Percentiles rank a stretch among this genome's conserved stretches.
phyloP scores from a whole-genome alignment of 805 yeast genomes.

The Yamadazyma akitaensis region DNA sequence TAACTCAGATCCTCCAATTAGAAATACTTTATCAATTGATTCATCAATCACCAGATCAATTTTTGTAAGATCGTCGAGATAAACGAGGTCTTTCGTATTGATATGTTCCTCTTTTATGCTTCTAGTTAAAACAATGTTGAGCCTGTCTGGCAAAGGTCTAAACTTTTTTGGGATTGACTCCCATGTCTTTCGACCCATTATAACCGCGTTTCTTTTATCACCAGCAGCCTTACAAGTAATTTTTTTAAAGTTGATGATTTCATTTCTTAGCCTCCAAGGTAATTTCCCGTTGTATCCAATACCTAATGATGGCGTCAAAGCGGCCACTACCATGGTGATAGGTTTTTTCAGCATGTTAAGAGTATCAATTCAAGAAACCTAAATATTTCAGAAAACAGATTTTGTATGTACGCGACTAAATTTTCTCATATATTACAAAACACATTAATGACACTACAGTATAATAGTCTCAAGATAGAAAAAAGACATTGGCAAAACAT shows the following conservation, averaged over 20 bases:
- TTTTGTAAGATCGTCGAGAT: constrained; percentile 23
- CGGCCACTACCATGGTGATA: constrained; percentile 72
- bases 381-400: not conserved
- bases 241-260: constrained; percentile 79
- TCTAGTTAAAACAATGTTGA: constrained; percentile 74
- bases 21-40: constrained; percentile 57
- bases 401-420: constrained; percentile 3
- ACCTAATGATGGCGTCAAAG: constrained; percentile 73
- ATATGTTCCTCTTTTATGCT: constrained; percentile 10
- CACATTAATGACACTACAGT: constrained; percentile 2
- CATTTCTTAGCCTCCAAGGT: constrained; percentile 85
- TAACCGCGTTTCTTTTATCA: constrained; percentile 60
- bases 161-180: constrained; percentile 84
- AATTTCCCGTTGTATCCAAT: constrained; percentile 78
- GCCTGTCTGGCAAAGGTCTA: constrained; percentile 74
- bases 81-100: constrained; percentile 23
- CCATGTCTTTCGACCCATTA: constrained; percentile 98
- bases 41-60: constrained; percentile 20
- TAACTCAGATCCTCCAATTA: constrained; percentile 92
- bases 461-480: constrained; percentile 1
- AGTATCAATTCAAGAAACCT: too few relatives aligned
- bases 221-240: constrained; percentile 52
- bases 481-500: constrained; percentile 3
- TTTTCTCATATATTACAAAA: constrained; percentile 7
- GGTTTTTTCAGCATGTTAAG: constrained; percentile 10